Evolutionary conservation across 257 asterid genomes (phyloP).

Genomic region (Solanum peruvianum): DNA sequence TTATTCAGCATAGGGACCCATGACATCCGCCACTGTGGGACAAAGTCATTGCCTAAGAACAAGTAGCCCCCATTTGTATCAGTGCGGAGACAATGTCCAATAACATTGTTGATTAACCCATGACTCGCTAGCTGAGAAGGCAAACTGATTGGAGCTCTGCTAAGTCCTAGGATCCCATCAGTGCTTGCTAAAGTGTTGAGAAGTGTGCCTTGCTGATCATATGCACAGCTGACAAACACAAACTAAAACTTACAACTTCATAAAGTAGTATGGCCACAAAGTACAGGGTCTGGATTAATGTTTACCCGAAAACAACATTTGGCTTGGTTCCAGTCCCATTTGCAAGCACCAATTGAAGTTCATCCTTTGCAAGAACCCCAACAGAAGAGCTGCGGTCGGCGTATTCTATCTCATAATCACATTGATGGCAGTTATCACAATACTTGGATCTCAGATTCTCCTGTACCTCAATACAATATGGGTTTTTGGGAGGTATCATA

Average conservation of each 20-base stretch:
- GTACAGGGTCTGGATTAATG: background rate
- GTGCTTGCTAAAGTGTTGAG: slow-evolving; percentile 48
- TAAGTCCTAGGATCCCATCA: slow-evolving; percentile 71
- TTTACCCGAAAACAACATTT: slow-evolving; percentile 54
- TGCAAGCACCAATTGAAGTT: slow-evolving; percentile 37
- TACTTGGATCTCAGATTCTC: slow-evolving; percentile 10
- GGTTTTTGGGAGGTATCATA: slow-evolving; percentile 33
- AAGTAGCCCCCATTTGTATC: slow-evolving; percentile 51
- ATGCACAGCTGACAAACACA: slow-evolving; percentile 46
- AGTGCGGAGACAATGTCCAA: slow-evolving; percentile 62
- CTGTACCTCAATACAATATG: slow-evolving; percentile 48
- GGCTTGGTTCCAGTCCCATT: slow-evolving; percentile 46
- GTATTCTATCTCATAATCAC: slow-evolving; percentile 72
- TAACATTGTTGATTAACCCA: slow-evolving; percentile 44
- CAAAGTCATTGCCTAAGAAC: slow-evolving; percentile 64
- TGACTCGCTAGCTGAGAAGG: slow-evolving; percentile 60
- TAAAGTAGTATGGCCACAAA: background rate
- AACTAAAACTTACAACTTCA: background rate
- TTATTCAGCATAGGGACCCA: slow-evolving; percentile 62
- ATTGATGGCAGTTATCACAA: slow-evolving; percentile 46
- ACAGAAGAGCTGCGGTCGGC: slow-evolving; percentile 73
- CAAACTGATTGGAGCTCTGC: slow-evolving; percentile 56
- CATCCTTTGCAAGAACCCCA: slow-evolving; percentile 69
- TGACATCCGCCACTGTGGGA: slow-evolving; percentile 48
- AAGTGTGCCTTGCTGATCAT: slow-evolving; percentile 74